These are phyloP conservation scores for Clitopilus hobsonii DNA, from an alignment of 768 basidiomycete species.

Conservation along the genomic window DNA sequence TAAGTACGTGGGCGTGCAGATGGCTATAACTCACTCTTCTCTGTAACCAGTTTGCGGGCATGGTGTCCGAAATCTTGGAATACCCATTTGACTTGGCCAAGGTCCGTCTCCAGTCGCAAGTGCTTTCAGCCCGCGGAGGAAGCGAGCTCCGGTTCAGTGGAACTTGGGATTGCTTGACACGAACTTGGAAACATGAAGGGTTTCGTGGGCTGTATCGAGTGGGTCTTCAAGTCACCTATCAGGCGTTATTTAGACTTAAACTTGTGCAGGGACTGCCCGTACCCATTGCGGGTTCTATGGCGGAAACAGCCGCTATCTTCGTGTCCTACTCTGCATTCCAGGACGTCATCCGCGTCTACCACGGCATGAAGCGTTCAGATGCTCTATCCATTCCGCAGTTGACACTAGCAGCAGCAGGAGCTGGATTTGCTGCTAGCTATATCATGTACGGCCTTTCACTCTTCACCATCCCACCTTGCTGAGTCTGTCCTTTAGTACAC, in stretches of 20 bases:
- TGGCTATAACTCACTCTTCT: neutral
- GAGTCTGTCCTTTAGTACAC: constrained; percentile 48
- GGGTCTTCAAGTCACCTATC: constrained; percentile 20
- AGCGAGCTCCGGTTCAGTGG: constrained; percentile 66
- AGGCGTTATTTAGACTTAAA: neutral
- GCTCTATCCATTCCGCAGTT: constrained; percentile 65
- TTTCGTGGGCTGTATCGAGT: constrained; percentile 85
- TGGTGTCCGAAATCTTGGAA: constrained; percentile 83
- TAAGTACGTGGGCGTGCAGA: constrained; percentile 17
- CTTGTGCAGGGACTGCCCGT: constrained; percentile 79
- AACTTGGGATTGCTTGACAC: constrained; percentile 81
- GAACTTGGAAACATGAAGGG: constrained; percentile 83
- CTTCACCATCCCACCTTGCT: neutral
- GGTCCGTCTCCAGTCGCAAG: constrained; percentile 86
- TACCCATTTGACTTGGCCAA: constrained; percentile 93
- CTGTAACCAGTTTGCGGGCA: constrained; percentile 63
- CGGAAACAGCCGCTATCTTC: constrained; percentile 90
- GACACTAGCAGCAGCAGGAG: constrained; percentile 78
- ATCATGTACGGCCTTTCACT: constrained; percentile 57
- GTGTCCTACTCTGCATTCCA: constrained; percentile 82
- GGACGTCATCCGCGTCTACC: constrained; percentile 44
- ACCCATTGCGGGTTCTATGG: constrained; percentile 89
- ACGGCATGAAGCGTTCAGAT: constrained; percentile 28
- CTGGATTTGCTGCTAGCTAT: constrained; percentile 85
- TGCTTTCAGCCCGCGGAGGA: constrained; percentile 44